Evolutionary conservation across 352 stramenopile species (phyloP).

Genomic region (Phytophthora europaea): DNA sequence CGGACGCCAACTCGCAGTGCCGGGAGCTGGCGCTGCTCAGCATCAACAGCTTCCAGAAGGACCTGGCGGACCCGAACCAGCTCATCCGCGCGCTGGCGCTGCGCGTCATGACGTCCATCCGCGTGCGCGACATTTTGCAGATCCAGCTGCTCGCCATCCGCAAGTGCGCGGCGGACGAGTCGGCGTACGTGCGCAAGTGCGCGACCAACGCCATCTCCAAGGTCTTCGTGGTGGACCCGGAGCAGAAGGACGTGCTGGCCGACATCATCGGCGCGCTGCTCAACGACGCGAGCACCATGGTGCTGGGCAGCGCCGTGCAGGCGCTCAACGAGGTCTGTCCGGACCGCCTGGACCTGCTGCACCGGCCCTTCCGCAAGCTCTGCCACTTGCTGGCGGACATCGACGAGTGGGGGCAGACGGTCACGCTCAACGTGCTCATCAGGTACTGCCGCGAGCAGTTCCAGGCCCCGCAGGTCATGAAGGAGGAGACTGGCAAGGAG

Average conservation of each 20-base stretch:
- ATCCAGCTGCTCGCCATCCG: slow-evolving; percentile 98
- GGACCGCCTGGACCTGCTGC: slow-evolving; percentile 95
- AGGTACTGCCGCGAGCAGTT: slow-evolving; percentile 98
- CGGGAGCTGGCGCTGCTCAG: slow-evolving; percentile 97
- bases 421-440: slow-evolving; percentile 94
- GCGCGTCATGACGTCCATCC: slow-evolving; percentile 97
- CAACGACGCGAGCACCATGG: slow-evolving; percentile 97
- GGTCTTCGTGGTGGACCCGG: slow-evolving; percentile 90
- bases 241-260: slow-evolving; percentile 92
- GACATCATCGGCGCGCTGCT: slow-evolving; percentile 96
- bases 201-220: slow-evolving; percentile 97
- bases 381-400: slow-evolving; percentile 98
- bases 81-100: slow-evolving; percentile 95
- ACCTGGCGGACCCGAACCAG: slow-evolving; percentile 96
- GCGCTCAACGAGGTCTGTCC: slow-evolving; percentile 97
- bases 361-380: slow-evolving; percentile 96
- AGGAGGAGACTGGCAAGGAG: slow-evolving; percentile 59
- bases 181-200: slow-evolving; percentile 98
- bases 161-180: slow-evolving; percentile 93
- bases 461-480: slow-evolving; percentile 78
- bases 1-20: slow-evolving; percentile 95
- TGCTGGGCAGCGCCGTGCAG: slow-evolving; percentile 96
- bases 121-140: slow-evolving; percentile 98
- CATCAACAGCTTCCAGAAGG: slow-evolving; percentile 99
- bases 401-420: slow-evolving; percentile 99